Evolutionary conservation across 306 rosid genomes (phyloP).

Genomic region (Medicago truncatula): DNA sequence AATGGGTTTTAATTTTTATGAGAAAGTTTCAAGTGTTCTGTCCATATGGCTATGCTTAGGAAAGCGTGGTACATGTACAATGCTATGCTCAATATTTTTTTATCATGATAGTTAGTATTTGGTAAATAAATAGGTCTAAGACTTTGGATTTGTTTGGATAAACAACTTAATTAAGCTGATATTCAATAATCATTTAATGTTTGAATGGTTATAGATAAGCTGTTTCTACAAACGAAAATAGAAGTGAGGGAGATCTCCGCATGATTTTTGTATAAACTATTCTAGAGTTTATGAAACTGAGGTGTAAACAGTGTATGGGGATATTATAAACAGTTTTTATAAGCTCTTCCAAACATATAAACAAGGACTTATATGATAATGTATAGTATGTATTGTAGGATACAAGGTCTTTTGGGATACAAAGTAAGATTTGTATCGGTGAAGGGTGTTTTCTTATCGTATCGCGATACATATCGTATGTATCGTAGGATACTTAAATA

Average conservation of each 20-base stretch:
- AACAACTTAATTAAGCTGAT: neutral
- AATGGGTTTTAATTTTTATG: neutral
- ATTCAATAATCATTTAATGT: neutral
- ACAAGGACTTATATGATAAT: neutral
- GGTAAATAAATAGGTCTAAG: neutral
- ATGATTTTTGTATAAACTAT: neutral
- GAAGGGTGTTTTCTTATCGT: no score
- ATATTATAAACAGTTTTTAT: neutral
- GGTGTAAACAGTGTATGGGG: neutral
- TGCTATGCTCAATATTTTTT: neutral
- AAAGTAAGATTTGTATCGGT: no score
- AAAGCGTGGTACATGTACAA: neutral
- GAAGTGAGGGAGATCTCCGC: neutral
- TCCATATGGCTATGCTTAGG: conserved; percentile 12
- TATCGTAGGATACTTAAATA: neutral
- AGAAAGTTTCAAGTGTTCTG: conserved; percentile 13
- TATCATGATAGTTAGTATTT: neutral
- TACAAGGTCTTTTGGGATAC: no score
- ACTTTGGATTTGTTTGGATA: neutral
- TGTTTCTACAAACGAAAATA: neutral
- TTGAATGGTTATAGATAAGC: neutral
- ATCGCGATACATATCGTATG: no score
- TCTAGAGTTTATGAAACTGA: neutral
- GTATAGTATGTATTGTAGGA: no score
- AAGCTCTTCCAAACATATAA: neutral